phyloP scores from a whole-genome alignment of 1,284 basidiomycete genomes.

The Trametes hirsuta region DNA sequence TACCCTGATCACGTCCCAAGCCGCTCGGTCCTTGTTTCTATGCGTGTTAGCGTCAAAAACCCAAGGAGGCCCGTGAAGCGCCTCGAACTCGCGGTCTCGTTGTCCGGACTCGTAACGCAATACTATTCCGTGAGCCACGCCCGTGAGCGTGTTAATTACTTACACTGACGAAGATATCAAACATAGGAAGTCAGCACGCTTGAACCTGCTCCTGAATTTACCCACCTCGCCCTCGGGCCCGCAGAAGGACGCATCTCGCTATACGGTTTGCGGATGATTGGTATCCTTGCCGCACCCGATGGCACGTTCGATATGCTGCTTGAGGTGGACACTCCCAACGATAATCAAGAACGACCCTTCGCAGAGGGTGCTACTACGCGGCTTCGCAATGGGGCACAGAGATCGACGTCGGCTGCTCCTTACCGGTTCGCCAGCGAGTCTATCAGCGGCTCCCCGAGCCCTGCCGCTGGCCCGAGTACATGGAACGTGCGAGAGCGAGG shows the following conservation, averaged over 20 bases:
- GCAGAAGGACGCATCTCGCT: conserved; percentile 16
- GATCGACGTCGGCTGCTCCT: too few species aligned
- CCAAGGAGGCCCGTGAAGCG: conserved; percentile 8
- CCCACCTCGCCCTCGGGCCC: conserved; percentile 17
- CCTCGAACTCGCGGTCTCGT: conserved; percentile 14
- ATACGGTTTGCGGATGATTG: conserved; percentile 16
- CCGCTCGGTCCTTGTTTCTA: conserved; percentile 10
- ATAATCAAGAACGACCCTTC: too few species aligned
- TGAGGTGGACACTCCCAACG: background rate
- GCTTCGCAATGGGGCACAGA: too few species aligned
- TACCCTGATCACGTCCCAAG: conserved; percentile 16
- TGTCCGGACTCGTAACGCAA: conserved; percentile 14
- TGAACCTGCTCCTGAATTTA: conserved; percentile 13
- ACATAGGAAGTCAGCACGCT: conserved; percentile 15
- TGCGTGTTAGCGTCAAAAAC: background rate
- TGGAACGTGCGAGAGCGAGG: too few species aligned
- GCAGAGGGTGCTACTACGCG: too few species aligned
- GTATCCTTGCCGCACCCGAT: conserved; percentile 10
- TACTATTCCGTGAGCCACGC: conserved; percentile 13
- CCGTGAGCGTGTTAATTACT: too few species aligned
- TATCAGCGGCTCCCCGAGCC: too few species aligned
- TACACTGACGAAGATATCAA: background rate
- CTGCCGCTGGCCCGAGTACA: too few species aligned
- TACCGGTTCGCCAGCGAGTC: too few species aligned
- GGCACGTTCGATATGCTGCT: conserved; percentile 17